A percentile compares a stretch with the other conserved stretches of the same genome.
Evolutionary conservation across 2,329 filamentous ascomycete genomes (phyloP).

Genomic region (Aureobasidium namibiae): DNA sequence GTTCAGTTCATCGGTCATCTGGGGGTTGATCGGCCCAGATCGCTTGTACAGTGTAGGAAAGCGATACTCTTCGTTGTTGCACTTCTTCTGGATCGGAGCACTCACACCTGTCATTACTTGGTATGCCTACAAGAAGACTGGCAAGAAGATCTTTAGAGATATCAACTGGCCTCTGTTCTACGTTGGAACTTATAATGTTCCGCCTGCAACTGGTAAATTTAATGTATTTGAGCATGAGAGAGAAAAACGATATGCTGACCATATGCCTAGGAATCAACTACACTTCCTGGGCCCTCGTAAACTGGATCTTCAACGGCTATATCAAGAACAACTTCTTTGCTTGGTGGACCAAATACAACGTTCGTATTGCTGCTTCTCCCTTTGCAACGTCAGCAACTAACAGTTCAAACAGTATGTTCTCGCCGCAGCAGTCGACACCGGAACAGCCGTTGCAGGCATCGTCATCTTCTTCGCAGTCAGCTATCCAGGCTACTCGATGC

Average conservation of each 20-base stretch:
- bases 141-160: constrained; percentile 19
- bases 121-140: constrained; percentile 31
- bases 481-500: constrained; percentile 30
- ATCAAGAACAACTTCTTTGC: constrained; percentile 58
- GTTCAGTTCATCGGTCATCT: constrained; percentile 83
- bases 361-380: constrained; percentile 66
- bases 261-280: constrained; percentile 64
- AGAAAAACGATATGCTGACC: not conserved
- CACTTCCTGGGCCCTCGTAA: constrained; percentile 80
- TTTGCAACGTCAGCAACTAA: not conserved
- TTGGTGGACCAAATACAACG: constrained; percentile 87
- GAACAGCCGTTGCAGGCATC: constrained; percentile 34
- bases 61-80: constrained; percentile 40
- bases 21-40: constrained; percentile 51
- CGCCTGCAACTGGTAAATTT: constrained; percentile 50
- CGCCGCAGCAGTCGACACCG: constrained; percentile 36
- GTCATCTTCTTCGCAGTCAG: constrained; percentile 39
- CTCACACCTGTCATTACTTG: constrained; percentile 37
- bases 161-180: constrained; percentile 59
- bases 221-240: too few species aligned
- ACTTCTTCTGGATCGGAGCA: constrained; percentile 46
- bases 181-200: constrained; percentile 59
- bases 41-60: constrained; percentile 40
- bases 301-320: constrained; percentile 72
- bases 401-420: constrained; percentile 29